These are phyloP conservation scores for Diaporthe capsici DNA, from an alignment of 2,329 filamentous ascomycete genomes.

Conservation along the genomic window DNA sequence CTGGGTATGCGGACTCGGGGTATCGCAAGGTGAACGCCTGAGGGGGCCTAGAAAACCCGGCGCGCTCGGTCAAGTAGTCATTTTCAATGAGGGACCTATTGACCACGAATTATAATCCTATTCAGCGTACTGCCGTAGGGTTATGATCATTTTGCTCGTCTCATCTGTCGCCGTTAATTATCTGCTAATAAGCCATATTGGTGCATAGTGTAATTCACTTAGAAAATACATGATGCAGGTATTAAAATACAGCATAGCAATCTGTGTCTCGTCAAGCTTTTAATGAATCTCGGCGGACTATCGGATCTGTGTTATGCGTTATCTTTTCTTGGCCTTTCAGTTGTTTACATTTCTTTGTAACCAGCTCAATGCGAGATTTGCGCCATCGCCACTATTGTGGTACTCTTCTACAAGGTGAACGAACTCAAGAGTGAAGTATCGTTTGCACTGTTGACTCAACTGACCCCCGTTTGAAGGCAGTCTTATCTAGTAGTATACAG, in stretches of 20 bases:
- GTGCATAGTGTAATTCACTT: not conserved
- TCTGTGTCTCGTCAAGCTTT: too few species aligned
- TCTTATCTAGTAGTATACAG: not conserved
- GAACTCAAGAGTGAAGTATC: too few species aligned
- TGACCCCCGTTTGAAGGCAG: not conserved
- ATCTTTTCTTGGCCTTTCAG: too few species aligned
- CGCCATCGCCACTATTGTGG: too few species aligned
- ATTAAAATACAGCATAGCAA: too few species aligned
- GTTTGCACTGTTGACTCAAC: too few species aligned
- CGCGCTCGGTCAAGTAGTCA: not conserved
- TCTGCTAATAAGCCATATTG: not conserved
- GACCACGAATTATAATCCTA: not conserved
- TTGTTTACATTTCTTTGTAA: too few species aligned
- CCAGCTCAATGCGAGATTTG: too few species aligned
- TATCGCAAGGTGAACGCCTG: not conserved
- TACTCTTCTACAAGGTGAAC: too few species aligned
- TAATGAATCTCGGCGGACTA: too few species aligned
- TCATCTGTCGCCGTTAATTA: not conserved
- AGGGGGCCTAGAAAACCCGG: not conserved
- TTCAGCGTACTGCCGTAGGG: not conserved
- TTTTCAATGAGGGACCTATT: not conserved
- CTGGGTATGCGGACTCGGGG: not conserved
- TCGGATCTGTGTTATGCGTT: too few species aligned
- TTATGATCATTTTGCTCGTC: not conserved
- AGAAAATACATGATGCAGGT: too few species aligned